Base-by-base conservation (phyloP, 2,329 filamentous ascomycete species). In the Colletotrichum tabaci region DNA sequence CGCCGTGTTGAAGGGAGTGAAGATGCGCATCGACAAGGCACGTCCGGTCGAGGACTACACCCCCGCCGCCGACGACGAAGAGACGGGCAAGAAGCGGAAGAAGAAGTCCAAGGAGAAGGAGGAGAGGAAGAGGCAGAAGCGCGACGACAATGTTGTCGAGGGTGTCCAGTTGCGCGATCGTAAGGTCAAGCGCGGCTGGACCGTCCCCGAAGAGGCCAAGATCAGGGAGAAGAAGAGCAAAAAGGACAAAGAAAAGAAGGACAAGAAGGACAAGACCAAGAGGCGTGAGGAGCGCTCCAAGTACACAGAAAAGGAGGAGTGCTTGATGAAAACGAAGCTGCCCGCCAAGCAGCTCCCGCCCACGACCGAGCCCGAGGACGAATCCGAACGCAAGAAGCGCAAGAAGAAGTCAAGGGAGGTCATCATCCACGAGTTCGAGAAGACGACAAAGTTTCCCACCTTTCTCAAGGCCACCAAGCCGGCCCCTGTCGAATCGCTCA, bases 111-210 rank as follows among this genome's bases (percentile, higher is more conserved):
- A 75, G 68, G 76, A 72, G 13, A 68, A 72, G 15, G 78, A 75
- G 6, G 74, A 76, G 10, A 76, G 82, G 4, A 86, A 84, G 75
- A 91, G 88, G 79, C 82, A 85, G 62, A 90, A 89, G 77, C 84
- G 84, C 69, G 84, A 86, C 73, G 74, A 80, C 77, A 82, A 90
- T 78, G 81, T 90, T 15, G 79, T 90, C 76, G 77, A 87, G 76
- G 96, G 95, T 5, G 87, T 94, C 58, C 90, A 93, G 77, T 84
- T 99, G 49, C 88, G 91, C 7, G 86, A 90, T 21, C 90, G 95
- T 75, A 93, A 93, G 77, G 91, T 98, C 72, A 97, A 96, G 85
- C 88, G 95, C 72, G 95, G 95, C 6, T 98, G 95, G 95, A 96
- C 93, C 0, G 93, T 95, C 73, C 87, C 91, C 1, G 84, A 86